Conservation (phyloP, 331 rosid species). For the Quercus phellos region DNA sequence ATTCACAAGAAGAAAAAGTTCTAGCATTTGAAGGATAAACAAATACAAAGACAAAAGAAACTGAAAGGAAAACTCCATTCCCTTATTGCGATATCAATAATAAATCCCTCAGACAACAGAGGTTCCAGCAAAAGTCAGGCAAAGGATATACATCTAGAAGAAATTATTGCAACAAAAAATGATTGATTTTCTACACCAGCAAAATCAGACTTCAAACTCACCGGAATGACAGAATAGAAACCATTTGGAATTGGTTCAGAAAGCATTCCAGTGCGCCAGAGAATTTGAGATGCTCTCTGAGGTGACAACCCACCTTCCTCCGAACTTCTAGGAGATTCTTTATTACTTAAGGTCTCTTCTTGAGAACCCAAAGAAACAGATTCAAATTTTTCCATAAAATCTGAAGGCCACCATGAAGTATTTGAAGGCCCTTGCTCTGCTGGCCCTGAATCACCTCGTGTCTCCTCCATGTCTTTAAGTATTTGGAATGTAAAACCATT, state of each 20-base stretch:
- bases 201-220: conserved; percentile 39
- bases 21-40: background rate
- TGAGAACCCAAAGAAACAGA: conserved; percentile 83
- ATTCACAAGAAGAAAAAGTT: background rate
- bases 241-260: conserved; percentile 91
- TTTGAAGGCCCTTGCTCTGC: conserved; percentile 86
- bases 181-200: conserved; percentile 7
- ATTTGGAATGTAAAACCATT: conserved; percentile 74
- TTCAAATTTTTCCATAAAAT: conserved; percentile 79
- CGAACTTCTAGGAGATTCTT: conserved; percentile 47
- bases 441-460: conserved; percentile 75
- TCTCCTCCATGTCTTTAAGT: conserved; percentile 82
- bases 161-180: background rate
- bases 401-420: conserved; percentile 89
- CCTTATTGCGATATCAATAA: background rate
- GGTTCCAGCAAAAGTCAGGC: background rate
- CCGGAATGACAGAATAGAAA: conserved; percentile 87
- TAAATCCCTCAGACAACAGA: background rate
- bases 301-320: conserved; percentile 59
- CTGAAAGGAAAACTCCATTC: background rate
- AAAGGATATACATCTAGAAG: background rate
- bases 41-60: background rate
- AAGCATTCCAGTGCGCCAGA: conserved; percentile 89
- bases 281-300: conserved; percentile 80
- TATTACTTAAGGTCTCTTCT: conserved; percentile 52